phyloP scores from a whole-genome alignment of 176 grass and related monocot genomes.

The Thinopyrum elongatum region DNA sequence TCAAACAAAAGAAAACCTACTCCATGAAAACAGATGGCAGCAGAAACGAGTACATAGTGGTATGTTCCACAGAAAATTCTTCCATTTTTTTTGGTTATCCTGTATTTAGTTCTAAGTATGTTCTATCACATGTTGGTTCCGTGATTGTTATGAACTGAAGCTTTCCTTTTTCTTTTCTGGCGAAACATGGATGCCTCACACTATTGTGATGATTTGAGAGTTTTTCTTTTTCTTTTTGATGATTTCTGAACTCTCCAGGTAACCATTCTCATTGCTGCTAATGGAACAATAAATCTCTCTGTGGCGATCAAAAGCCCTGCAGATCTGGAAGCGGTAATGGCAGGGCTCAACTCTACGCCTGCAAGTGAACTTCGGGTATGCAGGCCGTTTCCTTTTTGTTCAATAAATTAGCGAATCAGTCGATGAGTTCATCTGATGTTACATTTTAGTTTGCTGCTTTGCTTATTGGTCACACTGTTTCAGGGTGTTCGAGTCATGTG shows the following conservation, averaged over 20 bases:
- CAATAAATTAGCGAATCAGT: neutral
- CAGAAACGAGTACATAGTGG: conserved; percentile 45
- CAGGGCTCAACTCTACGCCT: neutral
- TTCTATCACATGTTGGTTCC: neutral
- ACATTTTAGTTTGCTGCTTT: neutral
- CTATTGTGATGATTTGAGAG: neutral
- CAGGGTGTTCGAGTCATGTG: conserved; percentile 24
- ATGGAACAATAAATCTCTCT: conserved; percentile 12
- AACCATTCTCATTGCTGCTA: conserved; percentile 33
- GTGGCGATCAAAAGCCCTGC: neutral
- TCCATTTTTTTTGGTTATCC: neutral
- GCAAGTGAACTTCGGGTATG: neutral
- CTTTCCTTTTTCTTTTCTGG: neutral
- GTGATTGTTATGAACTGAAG: neutral
- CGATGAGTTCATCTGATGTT: neutral
- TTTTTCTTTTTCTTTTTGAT: neutral
- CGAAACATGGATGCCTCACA: neutral
- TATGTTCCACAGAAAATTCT: neutral
- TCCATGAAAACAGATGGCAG: conserved; percentile 32
- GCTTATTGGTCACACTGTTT: neutral
- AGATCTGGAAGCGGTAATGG: neutral
- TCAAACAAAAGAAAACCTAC: conserved; percentile 46
- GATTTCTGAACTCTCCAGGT: neutral
- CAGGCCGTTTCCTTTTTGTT: neutral
- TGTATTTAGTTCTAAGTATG: neutral